Percentiles rank a stretch among this genome's conserved stretches.
phyloP scores from a whole-genome alignment of 2,329 filamentous ascomycete genomes.

The Thelonectria discophora region DNA sequence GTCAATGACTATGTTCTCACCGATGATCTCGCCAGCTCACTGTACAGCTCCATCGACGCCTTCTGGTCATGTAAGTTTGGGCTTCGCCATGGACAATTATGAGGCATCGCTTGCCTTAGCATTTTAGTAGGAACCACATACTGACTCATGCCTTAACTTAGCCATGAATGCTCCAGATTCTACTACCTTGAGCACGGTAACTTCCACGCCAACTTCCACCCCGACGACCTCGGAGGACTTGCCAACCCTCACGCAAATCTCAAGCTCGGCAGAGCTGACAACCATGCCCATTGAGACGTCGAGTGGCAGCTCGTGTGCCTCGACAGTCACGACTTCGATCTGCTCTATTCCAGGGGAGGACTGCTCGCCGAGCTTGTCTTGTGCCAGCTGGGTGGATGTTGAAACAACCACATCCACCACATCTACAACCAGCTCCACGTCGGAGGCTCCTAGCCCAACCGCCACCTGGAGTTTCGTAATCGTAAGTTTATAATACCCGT shows the following conservation, averaged over 20 bases:
- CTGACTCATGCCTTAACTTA: constrained; percentile 7
- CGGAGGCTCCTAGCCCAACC: constrained; percentile 1
- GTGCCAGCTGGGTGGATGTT: constrained; percentile 16
- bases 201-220: background rate
- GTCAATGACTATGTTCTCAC: background rate
- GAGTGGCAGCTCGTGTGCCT: constrained; percentile 15
- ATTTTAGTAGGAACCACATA: background rate
- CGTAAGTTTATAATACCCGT: background rate
- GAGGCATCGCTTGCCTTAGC: too few species aligned
- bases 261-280: background rate
- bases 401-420: constrained; percentile 1
- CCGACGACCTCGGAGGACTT: constrained; percentile 1
- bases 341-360: constrained; percentile 5
- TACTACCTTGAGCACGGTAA: constrained; percentile 12
- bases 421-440: background rate
- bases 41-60: constrained; percentile 6
- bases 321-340: constrained; percentile 6
- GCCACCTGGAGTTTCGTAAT: constrained; percentile 4
- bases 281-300: constrained; percentile 7
- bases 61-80: constrained; percentile 22
- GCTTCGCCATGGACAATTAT: background rate
- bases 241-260: constrained; percentile 4
- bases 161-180: constrained; percentile 14
- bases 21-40: background rate
- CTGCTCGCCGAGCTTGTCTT: constrained; percentile 14